Conservation (phyloP, 106 monocot genomes). For the Allium cepa region DNA sequence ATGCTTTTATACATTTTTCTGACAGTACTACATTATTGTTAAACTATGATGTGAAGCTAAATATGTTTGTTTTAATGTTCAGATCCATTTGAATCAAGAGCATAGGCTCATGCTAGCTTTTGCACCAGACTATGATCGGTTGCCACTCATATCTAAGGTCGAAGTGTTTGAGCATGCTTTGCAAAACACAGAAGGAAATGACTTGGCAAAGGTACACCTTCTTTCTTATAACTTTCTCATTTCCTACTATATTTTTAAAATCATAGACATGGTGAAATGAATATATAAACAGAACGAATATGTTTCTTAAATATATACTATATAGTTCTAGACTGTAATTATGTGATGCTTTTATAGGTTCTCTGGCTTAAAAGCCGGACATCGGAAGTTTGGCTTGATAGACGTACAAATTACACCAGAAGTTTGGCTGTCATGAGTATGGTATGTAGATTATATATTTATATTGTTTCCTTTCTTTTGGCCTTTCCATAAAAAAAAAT, state of each 20-base stretch:
- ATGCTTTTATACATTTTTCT: background rate
- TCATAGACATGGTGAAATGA: too few species aligned
- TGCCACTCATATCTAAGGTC: conserved; percentile 87
- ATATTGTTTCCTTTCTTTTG: too few species aligned
- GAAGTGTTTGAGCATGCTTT: conserved; percentile 98
- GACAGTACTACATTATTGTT: background rate
- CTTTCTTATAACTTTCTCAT: background rate
- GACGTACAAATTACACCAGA: conserved; percentile 95
- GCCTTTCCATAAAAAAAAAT: too few species aligned
- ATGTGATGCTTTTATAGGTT: conserved; percentile 35
- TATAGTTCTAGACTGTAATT: too few species aligned
- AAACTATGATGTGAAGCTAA: background rate
- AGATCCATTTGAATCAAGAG: conserved; percentile 97
- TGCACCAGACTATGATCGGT: conserved; percentile 93
- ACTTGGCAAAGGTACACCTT: conserved; percentile 77
- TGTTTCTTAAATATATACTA: too few species aligned
- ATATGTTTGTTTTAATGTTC: conserved; percentile 1
- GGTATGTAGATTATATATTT: conserved; percentile 28
- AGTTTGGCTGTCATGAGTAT: conserved; percentile 99
- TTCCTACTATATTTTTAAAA: background rate
- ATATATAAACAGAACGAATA: too few species aligned
- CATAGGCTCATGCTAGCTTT: conserved; percentile 90
- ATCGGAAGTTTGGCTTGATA: conserved; percentile 97
- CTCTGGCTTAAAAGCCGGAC: conserved; percentile 98
- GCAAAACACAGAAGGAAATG: conserved; percentile 92